Percentiles rank a stretch among this genome's conserved stretches.
Conservation (phyloP, 2,329 filamentous ascomycete genomes). For the Biscogniauxia sp. region DNA sequence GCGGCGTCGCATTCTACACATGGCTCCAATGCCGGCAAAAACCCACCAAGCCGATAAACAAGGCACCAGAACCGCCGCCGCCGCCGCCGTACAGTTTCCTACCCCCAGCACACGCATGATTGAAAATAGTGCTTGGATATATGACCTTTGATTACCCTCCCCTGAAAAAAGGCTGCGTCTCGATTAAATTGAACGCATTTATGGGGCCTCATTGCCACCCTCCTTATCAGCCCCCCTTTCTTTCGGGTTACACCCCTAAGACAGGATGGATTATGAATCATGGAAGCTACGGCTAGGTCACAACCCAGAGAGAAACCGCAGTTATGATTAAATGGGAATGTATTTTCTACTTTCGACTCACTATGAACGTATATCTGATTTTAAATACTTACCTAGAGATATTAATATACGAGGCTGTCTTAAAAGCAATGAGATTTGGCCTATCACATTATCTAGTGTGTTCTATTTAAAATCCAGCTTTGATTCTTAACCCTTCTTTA, state of each 20-base stretch:
- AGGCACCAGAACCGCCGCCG: no score
- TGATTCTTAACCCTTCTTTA: background rate
- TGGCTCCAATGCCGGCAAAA: background rate
- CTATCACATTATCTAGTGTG: background rate
- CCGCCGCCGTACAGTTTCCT: no score
- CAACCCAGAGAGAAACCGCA: background rate
- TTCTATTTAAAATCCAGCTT: background rate
- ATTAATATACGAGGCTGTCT: background rate
- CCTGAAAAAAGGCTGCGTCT: background rate
- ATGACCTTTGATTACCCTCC: background rate
- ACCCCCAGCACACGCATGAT: no score
- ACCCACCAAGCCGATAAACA: no score
- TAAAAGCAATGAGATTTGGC: background rate
- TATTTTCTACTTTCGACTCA: background rate
- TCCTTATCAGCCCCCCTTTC: background rate
- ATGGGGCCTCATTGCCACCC: background rate
- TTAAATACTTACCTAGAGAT: background rate
- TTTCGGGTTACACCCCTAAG: background rate
- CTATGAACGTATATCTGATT: background rate
- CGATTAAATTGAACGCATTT: background rate
- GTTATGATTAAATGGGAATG: background rate
- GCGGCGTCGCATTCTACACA: background rate
- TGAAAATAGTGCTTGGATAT: background rate
- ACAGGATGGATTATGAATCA: background rate
- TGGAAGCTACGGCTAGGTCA: background rate